Conservation (phyloP, 306 rosid genomes). For the Inga oerstediana region DNA sequence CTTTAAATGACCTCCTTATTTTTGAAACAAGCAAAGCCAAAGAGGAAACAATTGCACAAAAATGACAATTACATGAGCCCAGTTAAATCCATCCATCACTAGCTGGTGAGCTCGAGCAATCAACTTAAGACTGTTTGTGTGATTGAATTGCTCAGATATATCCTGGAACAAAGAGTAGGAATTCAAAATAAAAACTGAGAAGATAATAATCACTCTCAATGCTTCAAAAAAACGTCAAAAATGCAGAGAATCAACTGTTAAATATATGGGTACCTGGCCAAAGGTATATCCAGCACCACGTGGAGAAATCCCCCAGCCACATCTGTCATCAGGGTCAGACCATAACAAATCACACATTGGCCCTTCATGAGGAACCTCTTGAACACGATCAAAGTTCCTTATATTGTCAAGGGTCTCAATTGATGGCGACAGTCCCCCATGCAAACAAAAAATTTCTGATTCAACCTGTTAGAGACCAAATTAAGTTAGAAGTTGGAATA, state of each 20-base stretch:
- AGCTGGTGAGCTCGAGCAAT: conserved; percentile 90
- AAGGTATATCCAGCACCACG: conserved; percentile 91
- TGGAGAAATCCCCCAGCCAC: conserved; percentile 95
- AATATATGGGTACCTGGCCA: conserved; percentile 60
- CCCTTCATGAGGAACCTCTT: conserved; percentile 92
- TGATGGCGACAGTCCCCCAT: conserved; percentile 86
- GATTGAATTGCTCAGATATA: conserved; percentile 84
- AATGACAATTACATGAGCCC: conserved; percentile 71
- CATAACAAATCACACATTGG: conserved; percentile 88
- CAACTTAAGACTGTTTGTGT: conserved; percentile 71
- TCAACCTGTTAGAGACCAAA: conserved; percentile 56
- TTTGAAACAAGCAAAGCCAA: conserved; percentile 25
- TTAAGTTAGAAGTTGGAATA: conserved; percentile 11
- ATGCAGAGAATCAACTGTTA: not conserved
- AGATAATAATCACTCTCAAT: not conserved
- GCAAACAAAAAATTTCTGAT: conserved; percentile 85
- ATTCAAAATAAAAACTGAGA: not conserved
- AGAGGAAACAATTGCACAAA: not conserved
- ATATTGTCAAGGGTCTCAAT: conserved; percentile 80
- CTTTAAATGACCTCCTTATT: not conserved
- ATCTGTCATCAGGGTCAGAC: conserved; percentile 90
- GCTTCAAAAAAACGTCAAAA: not conserved
- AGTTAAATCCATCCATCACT: conserved; percentile 91
- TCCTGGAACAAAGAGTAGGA: conserved; percentile 51
- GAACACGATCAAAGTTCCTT: conserved; percentile 81